These are phyloP conservation scores for Verbascum thapsus DNA, from an alignment of 257 asterid species.

Conservation along the genomic window DNA sequence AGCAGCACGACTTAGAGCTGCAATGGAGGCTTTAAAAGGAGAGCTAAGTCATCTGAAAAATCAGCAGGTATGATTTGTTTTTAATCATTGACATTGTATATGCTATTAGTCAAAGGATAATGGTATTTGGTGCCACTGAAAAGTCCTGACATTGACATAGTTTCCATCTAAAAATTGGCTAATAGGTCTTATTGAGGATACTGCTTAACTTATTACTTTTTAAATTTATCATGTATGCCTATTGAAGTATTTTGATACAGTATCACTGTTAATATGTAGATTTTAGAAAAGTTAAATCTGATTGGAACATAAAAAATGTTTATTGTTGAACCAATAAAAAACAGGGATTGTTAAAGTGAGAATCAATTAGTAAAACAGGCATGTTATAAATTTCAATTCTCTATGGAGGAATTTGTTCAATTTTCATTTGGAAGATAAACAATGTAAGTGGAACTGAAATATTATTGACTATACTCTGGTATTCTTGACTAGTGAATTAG, in stretches of 20 bases:
- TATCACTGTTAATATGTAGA: neutral
- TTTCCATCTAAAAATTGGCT: too few relatives aligned
- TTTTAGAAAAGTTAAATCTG: neutral
- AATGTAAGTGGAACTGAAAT: neutral
- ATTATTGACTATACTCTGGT: neutral
- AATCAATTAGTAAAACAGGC: neutral
- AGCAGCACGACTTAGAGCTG: conserved; percentile 89
- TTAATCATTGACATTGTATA: conserved; percentile 4
- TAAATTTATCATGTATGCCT: neutral
- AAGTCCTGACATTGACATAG: neutral
- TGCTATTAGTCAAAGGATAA: conserved; percentile 16
- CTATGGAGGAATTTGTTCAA: too few relatives aligned
- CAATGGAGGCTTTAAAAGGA: conserved; percentile 83
- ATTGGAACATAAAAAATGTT: neutral
- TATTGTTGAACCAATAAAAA: neutral
- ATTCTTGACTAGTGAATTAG: neutral
- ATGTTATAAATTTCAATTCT: neutral
- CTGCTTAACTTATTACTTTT: neutral
- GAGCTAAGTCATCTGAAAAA: conserved; percentile 68
- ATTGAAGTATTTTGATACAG: neutral
- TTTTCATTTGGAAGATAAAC: neutral
- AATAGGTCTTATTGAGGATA: too few relatives aligned
- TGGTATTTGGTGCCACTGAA: neutral
- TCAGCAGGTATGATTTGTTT: conserved; percentile 59
- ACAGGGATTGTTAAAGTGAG: neutral